Base-by-base conservation (phyloP, 2,329 filamentous ascomycete species). In the Claviceps humidiphila region DNA sequence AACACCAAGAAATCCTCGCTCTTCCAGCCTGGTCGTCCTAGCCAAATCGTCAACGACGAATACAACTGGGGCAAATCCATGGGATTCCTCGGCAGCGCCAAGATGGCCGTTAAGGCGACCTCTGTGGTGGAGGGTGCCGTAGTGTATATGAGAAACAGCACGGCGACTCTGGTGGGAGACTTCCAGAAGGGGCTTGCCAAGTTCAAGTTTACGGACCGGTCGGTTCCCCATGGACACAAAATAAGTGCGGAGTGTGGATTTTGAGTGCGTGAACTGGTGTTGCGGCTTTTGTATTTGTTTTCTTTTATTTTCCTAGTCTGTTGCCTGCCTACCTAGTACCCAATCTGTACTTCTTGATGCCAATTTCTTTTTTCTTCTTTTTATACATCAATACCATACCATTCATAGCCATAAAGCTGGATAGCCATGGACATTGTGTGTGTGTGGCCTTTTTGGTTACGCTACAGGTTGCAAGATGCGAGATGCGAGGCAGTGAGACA, bases 31-130 rank as follows among this genome's bases (percentile, higher is more conserved):
- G 79, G 79, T 1, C 73, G 82, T 0, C 85, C 84, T 0, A 65
- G 74, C 2, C 75, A 85, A 68, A 82, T 88, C 49, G 63, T 87
- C 17, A 62, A 72, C 16, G 77, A 82, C 60, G 78, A 74, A 0
- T 88, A 80, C 67, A 70, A 77, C 24, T 88, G 81, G 71, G 84
- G 83, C 4, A 89, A 89, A 72, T 81, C 85, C 0, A 69, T 88
- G 24, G 82, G 72, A 14, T 78, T 76, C 30, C 57, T 86, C 1
- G 82, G 81, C 13, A 66, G 66, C 0, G 66, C 59, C 11, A 58
- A 56, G 6, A 57, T 56, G 4, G 69, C 71, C 4, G 64, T 78
- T 5, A 56, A 62, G 1, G 65, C 63, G 13, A 71, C 71, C 0
- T 74, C 73, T 1, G 74, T 84, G 49, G 59, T 65, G 3, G 49